phyloP scores from a whole-genome alignment of 345 rosid genomes.

The Aquilaria malaccensis region DNA sequence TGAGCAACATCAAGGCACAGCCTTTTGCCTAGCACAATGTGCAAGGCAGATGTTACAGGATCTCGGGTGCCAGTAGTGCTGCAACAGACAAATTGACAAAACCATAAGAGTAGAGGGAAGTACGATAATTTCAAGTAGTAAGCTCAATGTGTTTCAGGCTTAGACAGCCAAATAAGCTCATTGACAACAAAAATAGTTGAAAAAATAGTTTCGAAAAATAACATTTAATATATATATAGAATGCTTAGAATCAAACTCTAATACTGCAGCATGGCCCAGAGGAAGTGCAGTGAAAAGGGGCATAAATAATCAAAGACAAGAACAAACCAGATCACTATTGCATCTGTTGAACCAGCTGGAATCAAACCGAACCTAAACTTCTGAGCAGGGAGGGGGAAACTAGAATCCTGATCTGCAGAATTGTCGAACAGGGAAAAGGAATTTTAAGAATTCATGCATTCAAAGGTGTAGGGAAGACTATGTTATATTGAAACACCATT shows the following conservation, averaged over 20 bases:
- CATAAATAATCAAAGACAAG: slow-evolving; percentile 8
- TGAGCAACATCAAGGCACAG: slow-evolving; percentile 80
- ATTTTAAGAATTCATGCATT: slow-evolving; percentile 5
- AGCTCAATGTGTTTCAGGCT: not conserved
- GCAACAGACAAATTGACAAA: slow-evolving; percentile 23
- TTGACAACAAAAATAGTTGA: not conserved
- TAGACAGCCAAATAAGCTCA: slow-evolving; percentile 1
- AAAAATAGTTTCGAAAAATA: not conserved
- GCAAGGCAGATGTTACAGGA: slow-evolving; percentile 86
- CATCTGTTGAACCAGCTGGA: slow-evolving; percentile 94
- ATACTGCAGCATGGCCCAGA: no score
- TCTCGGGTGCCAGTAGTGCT: slow-evolving; percentile 96
- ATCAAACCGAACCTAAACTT: slow-evolving; percentile 72
- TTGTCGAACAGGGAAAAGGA: slow-evolving; percentile 14
- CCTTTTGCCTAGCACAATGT: slow-evolving; percentile 78
- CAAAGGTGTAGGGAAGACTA: not conserved
- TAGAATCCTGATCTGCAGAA: slow-evolving; percentile 33
- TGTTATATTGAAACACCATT: no score
- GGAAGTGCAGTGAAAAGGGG: not conserved
- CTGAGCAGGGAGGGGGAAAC: slow-evolving; percentile 36
- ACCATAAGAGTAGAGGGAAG: not conserved
- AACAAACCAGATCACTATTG: slow-evolving; percentile 74
- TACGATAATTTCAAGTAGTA: not conserved
- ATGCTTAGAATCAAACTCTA: not conserved
- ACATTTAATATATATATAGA: not conserved